A percentile compares a stretch with the other conserved stretches of the same genome.
These are phyloP conservation scores for Brettanomyces sp. DNA, from an alignment of 805 yeast species.

Conservation along the genomic window DNA sequence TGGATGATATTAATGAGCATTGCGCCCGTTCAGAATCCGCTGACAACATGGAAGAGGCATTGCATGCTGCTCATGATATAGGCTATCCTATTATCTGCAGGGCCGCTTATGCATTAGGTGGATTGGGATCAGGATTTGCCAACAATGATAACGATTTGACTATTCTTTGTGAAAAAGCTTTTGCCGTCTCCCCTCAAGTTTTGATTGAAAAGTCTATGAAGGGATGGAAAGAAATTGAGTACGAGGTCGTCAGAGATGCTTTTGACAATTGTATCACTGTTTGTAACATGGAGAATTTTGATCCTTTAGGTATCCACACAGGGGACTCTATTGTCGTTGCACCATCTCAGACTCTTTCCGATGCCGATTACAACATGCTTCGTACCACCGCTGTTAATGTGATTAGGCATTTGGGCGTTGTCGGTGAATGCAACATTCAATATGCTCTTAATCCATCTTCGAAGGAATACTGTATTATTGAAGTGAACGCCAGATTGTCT, in stretches of 20 bases:
- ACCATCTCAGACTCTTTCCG: slow-evolving; percentile 94
- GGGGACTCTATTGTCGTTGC: slow-evolving; percentile 99
- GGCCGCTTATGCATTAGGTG: slow-evolving; percentile 97
- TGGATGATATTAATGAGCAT: slow-evolving; percentile 92
- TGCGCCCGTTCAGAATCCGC: slow-evolving; percentile 93
- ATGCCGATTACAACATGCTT: slow-evolving; percentile 95
- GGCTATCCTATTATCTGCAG: slow-evolving; percentile 95
- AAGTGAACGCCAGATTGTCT: slow-evolving; percentile 94
- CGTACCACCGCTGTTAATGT: slow-evolving; percentile 97
- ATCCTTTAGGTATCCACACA: slow-evolving; percentile 96
- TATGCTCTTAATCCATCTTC: slow-evolving; percentile 91
- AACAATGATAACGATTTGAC: slow-evolving; percentile 75
- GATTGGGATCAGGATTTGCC: slow-evolving; percentile 97
- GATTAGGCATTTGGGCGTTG: slow-evolving; percentile 95
- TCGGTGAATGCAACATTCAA: slow-evolving; percentile 98
- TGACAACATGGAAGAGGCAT: slow-evolving; percentile 68
- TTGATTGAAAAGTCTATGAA: slow-evolving; percentile 93
- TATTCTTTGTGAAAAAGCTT: slow-evolving; percentile 80
- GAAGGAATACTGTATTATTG: slow-evolving; percentile 93
- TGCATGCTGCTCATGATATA: slow-evolving; percentile 73
- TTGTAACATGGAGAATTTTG: slow-evolving; percentile 98
- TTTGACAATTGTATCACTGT: slow-evolving; percentile 97
- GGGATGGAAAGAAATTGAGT: slow-evolving; percentile 99
- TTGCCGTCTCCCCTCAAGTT: slow-evolving; percentile 94
- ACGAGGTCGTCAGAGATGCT: slow-evolving; percentile 97